Base-by-base conservation (phyloP, 257 asterid genomes). In the Verbena officinalis region DNA sequence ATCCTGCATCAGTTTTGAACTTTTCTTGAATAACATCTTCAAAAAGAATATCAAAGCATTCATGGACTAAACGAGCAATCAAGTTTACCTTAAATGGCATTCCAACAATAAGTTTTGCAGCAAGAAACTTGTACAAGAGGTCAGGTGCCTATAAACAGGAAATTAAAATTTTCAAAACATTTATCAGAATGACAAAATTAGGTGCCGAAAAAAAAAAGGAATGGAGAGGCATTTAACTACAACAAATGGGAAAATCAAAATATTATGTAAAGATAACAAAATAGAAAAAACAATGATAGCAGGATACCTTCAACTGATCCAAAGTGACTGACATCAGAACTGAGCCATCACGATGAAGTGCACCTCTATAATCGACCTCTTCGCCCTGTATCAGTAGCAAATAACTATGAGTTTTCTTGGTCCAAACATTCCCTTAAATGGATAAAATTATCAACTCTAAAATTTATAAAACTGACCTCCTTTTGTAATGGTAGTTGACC, bases 331-430 rank as follows among this genome's bases (percentile, higher is more conserved):
- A 44, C 51, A 44, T 44, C 21, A 44, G 51, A 44, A 44, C 51
- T 15, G 51, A 44, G 51, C 51, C 51, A 44, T 44, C 51, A n/a
- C 51, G 51, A 16, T 44, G 51, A 44, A 44, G 51, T n/a, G 15
- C 51, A 15, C 51, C 51, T 44, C 51, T 15, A n/a, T 44, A 44
- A 15, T 44, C 51, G 15, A 44, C 51, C 20, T 44, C 51, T 5
- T 44, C 51, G 7, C 51, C 51, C 51, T 44, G 10, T 44, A 44
- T 44, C 22, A 44, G 22, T 21, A 44, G 15, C 51, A 3, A 27
- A 44, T 44, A 17, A 42, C 4, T 44, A 44, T 44, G 5, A 44
- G 22, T 44, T 44, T 21, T n/a, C 6, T n/a, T n/a, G 51, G 21
- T 44, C 9, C 51, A 15, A 0, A 44, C 1, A 15, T n/a, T 44